Percentiles rank a stretch among this genome's conserved stretches.
Evolutionary conservation across 805 yeast genomes (phyloP).

Genomic region (Vanderwaltozyma tropicalis): DNA sequence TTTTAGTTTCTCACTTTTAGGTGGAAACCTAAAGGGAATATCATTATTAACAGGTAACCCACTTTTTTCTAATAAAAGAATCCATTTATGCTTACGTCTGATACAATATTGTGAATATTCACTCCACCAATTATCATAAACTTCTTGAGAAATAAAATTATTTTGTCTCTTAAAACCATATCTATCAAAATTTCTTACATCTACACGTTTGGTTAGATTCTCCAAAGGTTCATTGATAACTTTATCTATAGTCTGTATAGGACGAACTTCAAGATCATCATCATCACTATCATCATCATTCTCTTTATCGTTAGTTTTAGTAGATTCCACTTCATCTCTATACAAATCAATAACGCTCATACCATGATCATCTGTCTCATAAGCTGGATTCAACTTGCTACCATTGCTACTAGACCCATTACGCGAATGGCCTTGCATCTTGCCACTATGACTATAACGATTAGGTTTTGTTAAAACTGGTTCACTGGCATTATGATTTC

Average conservation of each 20-base stretch:
- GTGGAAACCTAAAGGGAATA: slow-evolving; percentile 60
- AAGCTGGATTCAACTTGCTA: neutral
- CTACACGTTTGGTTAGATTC: neutral
- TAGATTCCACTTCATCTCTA: slow-evolving; percentile 21
- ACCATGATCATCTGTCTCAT: slow-evolving; percentile 18
- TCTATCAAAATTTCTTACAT: slow-evolving; percentile 41
- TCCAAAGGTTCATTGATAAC: neutral
- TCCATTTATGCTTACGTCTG: slow-evolving; percentile 73
- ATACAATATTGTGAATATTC: slow-evolving; percentile 53
- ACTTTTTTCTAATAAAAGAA: slow-evolving; percentile 46
- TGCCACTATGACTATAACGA: neutral
- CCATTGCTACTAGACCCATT: too few relatives aligned
- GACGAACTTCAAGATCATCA: slow-evolving; percentile 3
- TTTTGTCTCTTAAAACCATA: slow-evolving; percentile 79
- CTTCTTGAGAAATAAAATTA: slow-evolving; percentile 38
- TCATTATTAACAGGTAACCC: slow-evolving; percentile 46
- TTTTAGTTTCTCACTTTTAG: slow-evolving; percentile 66
- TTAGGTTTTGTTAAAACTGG: slow-evolving; percentile 2
- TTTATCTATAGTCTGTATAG: neutral
- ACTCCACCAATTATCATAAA: slow-evolving; percentile 68
- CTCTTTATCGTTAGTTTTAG: slow-evolving; percentile 1
- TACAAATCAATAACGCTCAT: slow-evolving; percentile 32
- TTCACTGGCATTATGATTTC: slow-evolving; percentile 5
- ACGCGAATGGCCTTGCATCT: neutral
- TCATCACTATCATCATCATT: slow-evolving; percentile 4